These are phyloP conservation scores for Suillus americanus DNA, from an alignment of 768 basidiomycete genomes.

Conservation along the genomic window DNA sequence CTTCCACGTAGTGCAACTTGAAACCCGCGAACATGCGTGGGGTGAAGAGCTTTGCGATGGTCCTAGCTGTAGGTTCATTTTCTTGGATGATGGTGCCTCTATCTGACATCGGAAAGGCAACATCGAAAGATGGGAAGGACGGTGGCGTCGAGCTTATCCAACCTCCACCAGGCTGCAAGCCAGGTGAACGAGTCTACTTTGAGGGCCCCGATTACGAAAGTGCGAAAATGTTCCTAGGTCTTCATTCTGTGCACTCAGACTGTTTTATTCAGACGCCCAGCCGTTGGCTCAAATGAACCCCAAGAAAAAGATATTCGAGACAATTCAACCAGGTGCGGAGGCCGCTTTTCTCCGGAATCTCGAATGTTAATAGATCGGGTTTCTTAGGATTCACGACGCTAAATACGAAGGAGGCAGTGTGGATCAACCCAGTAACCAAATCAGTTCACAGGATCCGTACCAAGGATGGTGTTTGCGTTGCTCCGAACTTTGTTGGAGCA, in stretches of 20 bases:
- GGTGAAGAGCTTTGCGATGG: slow-evolving; percentile 98
- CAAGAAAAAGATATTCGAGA: slow-evolving; percentile 99
- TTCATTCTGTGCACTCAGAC: slow-evolving; percentile 4
- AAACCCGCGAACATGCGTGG: slow-evolving; percentile 98
- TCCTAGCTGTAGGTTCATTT: slow-evolving; percentile 65
- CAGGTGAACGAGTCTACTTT: slow-evolving; percentile 94
- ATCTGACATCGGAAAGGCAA: slow-evolving; percentile 54
- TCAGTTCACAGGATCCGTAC: slow-evolving; percentile 84
- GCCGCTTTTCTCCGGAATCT: slow-evolving; percentile 3
- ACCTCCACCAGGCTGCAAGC: slow-evolving; percentile 81
- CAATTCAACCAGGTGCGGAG: slow-evolving; percentile 80
- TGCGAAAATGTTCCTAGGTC: slow-evolving; percentile 32
- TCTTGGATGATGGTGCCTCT: not conserved
- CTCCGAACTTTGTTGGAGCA: slow-evolving; percentile 83
- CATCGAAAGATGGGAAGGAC: slow-evolving; percentile 87
- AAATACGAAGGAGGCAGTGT: slow-evolving; percentile 84
- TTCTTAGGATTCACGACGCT: slow-evolving; percentile 81
- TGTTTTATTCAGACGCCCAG: slow-evolving; percentile 43
- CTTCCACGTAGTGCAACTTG: slow-evolving; percentile 68
- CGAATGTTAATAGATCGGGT: slow-evolving; percentile 3
- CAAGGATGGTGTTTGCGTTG: slow-evolving; percentile 75
- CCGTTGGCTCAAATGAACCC: slow-evolving; percentile 90
- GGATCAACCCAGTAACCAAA: slow-evolving; percentile 84
- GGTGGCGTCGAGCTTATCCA: slow-evolving; percentile 89
- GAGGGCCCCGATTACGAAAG: slow-evolving; percentile 87